These are phyloP conservation scores for Smittium culicis DNA, from an alignment of 371 early-diverging fungal genomes.

Conservation along the genomic window DNA sequence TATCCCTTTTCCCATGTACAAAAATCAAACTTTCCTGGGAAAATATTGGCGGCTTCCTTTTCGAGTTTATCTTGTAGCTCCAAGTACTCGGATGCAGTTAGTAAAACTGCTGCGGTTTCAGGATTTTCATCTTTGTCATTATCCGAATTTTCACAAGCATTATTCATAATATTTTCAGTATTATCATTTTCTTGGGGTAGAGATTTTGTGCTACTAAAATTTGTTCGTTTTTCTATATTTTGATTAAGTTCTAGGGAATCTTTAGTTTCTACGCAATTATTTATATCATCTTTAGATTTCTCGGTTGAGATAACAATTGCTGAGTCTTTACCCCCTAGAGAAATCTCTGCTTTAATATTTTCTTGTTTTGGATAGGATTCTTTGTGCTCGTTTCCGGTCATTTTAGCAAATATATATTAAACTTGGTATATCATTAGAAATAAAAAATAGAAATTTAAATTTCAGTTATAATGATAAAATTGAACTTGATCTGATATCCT, in stretches of 20 bases:
- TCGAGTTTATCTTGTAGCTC: slow-evolving; percentile 26
- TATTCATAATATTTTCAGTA: neutral
- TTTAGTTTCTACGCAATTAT: too few relatives aligned
- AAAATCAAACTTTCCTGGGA: slow-evolving; percentile 57
- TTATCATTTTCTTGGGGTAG: neutral
- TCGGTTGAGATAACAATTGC: neutral
- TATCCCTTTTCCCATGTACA: slow-evolving; percentile 68
- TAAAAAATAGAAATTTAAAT: too few relatives aligned
- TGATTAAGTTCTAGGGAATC: neutral
- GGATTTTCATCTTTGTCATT: neutral
- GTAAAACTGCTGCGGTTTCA: neutral
- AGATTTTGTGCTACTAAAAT: neutral
- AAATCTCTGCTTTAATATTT: neutral
- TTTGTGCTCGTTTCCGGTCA: too few relatives aligned
- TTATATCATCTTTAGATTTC: neutral
- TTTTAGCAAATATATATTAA: too few relatives aligned
- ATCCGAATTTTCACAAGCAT: neutral
- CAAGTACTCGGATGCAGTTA: slow-evolving; percentile 24
- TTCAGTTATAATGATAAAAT: too few relatives aligned
- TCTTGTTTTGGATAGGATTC: too few relatives aligned
- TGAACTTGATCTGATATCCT: too few relatives aligned
- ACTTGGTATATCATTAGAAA: too few relatives aligned
- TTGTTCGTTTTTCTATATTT: neutral
- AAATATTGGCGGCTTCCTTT: slow-evolving; percentile 31
- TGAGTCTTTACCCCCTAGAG: neutral